Conservation (phyloP, 768 basidiomycete genomes). For the Xerocomus potaroensis region DNA sequence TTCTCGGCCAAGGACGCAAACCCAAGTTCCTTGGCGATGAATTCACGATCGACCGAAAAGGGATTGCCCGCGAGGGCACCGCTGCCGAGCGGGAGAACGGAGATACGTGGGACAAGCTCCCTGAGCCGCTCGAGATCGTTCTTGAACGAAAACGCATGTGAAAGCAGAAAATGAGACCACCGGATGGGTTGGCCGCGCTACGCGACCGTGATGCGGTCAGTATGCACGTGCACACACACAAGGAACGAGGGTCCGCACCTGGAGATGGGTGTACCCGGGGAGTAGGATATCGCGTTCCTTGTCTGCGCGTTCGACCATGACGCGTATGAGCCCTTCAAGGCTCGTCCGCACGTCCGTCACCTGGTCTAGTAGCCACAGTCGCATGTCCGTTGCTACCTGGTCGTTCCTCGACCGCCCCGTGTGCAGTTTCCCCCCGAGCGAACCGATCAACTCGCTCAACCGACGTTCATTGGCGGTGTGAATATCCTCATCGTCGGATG, state of each 20-base stretch:
- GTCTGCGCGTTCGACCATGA: conserved; percentile 90
- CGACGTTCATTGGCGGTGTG: conserved; percentile 98
- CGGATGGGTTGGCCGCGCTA: conserved; percentile 98
- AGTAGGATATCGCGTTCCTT: conserved; percentile 87
- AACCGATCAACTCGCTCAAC: conserved; percentile 87
- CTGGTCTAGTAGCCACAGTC: conserved; percentile 88
- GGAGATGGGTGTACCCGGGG: conserved; percentile 97
- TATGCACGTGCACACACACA: neutral
- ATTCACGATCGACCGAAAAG: conserved; percentile 89
- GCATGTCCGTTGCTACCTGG: conserved; percentile 98
- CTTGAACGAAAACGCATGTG: conserved; percentile 92
- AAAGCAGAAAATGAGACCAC: conserved; percentile 96
- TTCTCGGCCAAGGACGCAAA: conserved; percentile 90
- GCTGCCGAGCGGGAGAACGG: conserved; percentile 89
- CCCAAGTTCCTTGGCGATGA: conserved; percentile 85
- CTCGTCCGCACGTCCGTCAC: conserved; percentile 60
- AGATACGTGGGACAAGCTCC: conserved; percentile 84
- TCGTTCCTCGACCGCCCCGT: conserved; percentile 97
- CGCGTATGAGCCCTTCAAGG: conserved; percentile 74
- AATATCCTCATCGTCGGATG: conserved; percentile 96
- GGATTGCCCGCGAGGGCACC: conserved; percentile 97
- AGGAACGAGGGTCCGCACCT: conserved; percentile 43
- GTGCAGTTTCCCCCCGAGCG: conserved; percentile 92
- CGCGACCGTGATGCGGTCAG: conserved; percentile 1
- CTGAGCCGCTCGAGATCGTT: conserved; percentile 82